These are phyloP conservation scores for Cucurbita maxima DNA, from an alignment of 306 rosid species.

Conservation along the genomic window DNA sequence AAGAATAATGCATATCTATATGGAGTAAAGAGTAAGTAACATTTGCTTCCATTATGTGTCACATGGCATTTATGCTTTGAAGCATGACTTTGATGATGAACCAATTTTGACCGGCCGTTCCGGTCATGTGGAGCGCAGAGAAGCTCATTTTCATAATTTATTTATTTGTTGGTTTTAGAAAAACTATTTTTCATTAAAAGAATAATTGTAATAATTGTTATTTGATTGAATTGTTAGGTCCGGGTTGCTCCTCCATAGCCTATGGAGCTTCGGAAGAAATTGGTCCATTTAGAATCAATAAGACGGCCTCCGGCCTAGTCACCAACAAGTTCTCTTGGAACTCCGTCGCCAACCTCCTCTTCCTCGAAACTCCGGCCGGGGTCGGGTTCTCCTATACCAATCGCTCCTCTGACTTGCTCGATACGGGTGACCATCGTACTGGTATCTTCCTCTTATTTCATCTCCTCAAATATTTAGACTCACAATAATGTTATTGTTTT, in stretches of 20 bases:
- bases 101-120: no score
- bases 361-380: constrained; percentile 86
- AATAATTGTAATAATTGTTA: background rate
- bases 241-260: constrained; percentile 97
- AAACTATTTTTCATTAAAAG: no score
- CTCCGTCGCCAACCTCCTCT: constrained; percentile 62
- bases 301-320: constrained; percentile 52
- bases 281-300: constrained; percentile 82
- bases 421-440: constrained; percentile 81
- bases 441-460: constrained; percentile 25
- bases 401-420: constrained; percentile 52
- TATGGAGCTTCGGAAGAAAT: constrained; percentile 96
- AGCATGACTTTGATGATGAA: no score
- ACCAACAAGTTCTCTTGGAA: constrained; percentile 87
- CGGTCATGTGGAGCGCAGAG: no score
- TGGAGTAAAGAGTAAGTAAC: background rate
- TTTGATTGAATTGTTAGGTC: constrained; percentile 28
- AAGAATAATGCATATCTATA: no score
- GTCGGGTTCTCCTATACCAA: constrained; percentile 91
- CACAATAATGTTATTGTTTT: no score
- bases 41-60: background rate
- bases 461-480: background rate
- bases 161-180: no score
- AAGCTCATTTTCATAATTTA: no score
- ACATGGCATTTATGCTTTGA: background rate